These are phyloP conservation scores for Groenewaldozyma salmanticensis DNA, from an alignment of 805 yeast species.

Conservation along the genomic window DNA sequence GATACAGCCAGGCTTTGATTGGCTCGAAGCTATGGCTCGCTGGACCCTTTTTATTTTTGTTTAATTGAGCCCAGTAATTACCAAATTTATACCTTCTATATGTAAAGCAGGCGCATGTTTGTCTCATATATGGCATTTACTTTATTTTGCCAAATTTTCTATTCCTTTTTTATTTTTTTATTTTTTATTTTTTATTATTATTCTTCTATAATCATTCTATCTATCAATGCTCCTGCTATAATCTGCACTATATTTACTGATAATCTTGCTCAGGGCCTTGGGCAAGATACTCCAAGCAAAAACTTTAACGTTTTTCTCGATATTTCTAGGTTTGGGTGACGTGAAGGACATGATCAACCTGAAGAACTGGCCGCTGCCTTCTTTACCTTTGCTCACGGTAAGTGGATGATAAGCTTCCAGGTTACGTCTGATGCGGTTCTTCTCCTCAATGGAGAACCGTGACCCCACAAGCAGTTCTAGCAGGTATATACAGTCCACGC, in stretches of 20 bases:
- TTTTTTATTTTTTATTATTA: too few species aligned
- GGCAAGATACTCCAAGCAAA: slow-evolving; percentile 48
- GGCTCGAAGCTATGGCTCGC: too few species aligned
- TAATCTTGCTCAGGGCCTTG: slow-evolving; percentile 46
- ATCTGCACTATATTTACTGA: slow-evolving; percentile 42
- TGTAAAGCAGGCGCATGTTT: too few species aligned
- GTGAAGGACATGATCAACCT: slow-evolving; percentile 49
- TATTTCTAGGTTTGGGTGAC: slow-evolving; percentile 57
- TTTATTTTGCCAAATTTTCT: too few species aligned
- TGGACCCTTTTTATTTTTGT: too few species aligned
- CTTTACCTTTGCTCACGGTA: slow-evolving; percentile 44
- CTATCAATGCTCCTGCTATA: slow-evolving; percentile 1
- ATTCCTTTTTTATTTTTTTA: too few species aligned
- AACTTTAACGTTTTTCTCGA: slow-evolving; percentile 62
- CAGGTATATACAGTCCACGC: slow-evolving; percentile 52
- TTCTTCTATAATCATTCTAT: too few species aligned
- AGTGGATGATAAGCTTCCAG: slow-evolving; percentile 53
- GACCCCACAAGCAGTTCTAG: slow-evolving; percentile 46
- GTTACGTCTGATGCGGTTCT: slow-evolving; percentile 58
- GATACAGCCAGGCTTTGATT: too few species aligned
- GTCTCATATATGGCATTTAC: too few species aligned
- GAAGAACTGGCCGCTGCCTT: slow-evolving; percentile 32
- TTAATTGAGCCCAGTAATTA: too few species aligned
- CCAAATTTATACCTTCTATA: too few species aligned
- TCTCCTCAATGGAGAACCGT: slow-evolving; percentile 56